Conservation (phyloP, 1,284 basidiomycete genomes). For the Wolfiporia cocos region DNA sequence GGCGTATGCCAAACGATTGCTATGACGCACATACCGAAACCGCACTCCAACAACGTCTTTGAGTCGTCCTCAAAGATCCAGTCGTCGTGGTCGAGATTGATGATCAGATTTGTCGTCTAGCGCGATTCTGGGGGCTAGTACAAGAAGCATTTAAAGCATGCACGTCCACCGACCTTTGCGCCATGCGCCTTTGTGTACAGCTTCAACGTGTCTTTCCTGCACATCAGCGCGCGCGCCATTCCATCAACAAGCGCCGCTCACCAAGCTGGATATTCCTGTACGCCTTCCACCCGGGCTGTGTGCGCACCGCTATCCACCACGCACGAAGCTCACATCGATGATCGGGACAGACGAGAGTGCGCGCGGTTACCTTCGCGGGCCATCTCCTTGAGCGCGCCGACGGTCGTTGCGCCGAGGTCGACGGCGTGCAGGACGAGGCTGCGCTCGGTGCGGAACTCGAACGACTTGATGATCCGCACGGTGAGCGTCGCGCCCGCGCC, state of each 20-base stretch:
- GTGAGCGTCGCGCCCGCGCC: constrained; percentile 77
- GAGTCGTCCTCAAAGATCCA: constrained; percentile 77
- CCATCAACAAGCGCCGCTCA: constrained; percentile 23
- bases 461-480: constrained; percentile 93
- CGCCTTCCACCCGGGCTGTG: constrained; percentile 79
- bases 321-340: constrained; percentile 2
- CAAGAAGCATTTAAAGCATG: no score
- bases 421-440: constrained; percentile 80
- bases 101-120: constrained; percentile 91
- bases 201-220: constrained; percentile 80
- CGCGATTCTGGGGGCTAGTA: no score
- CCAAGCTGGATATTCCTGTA: constrained; percentile 72
- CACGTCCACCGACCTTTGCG: constrained; percentile 70
- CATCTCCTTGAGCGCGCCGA: constrained; percentile 70
- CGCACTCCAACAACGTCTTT: constrained; percentile 58
- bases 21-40: constrained; percentile 56
- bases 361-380: constrained; percentile 51
- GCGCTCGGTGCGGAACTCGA: constrained; percentile 88
- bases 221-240: neutral
- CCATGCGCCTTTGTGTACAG: constrained; percentile 94
- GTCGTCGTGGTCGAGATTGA: constrained; percentile 91
- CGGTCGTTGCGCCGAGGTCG: constrained; percentile 76
- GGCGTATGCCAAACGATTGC: neutral
- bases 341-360: constrained; percentile 6
- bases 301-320: constrained; percentile 60